phyloP scores from a whole-genome alignment of 2,329 filamentous ascomycete genomes.

The Fusarium sp. region DNA sequence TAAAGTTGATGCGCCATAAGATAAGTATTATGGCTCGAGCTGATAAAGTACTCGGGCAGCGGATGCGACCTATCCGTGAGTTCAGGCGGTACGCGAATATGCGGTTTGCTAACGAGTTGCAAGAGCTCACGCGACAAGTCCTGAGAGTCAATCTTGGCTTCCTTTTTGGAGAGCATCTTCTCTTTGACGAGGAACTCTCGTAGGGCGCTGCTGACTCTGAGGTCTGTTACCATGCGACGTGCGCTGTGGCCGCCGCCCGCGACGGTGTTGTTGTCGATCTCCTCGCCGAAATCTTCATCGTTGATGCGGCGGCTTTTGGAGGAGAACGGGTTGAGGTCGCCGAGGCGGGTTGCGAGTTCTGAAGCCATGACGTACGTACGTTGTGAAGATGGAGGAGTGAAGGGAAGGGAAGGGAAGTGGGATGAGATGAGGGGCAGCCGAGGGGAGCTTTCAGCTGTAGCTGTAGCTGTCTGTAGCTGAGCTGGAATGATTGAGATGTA shows the following conservation, averaged over 20 bases:
- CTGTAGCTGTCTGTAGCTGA: not conserved
- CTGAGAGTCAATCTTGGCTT: constrained; percentile 55
- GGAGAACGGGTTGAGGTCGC: constrained; percentile 45
- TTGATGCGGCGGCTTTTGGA: constrained; percentile 39
- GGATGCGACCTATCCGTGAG: constrained; percentile 67
- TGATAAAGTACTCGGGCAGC: constrained; percentile 76
- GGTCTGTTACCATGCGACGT: constrained; percentile 59
- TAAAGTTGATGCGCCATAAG: constrained; percentile 75
- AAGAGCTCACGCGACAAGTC: constrained; percentile 57
- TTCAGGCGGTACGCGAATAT: constrained; percentile 64
- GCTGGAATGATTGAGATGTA: not conserved
- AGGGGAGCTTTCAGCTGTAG: constrained; percentile 4
- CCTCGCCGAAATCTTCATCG: constrained; percentile 48
- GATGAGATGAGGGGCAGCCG: constrained; percentile 31
- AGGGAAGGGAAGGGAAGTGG: constrained; percentile 24
- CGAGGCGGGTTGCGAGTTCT: constrained; percentile 44
- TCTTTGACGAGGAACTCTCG: constrained; percentile 64
- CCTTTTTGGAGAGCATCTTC: constrained; percentile 57
- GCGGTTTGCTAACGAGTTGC: constrained; percentile 63
- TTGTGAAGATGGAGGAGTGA: not conserved
- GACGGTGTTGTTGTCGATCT: constrained; percentile 52
- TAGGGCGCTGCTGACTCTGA: constrained; percentile 68
- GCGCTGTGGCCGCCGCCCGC: constrained; percentile 68
- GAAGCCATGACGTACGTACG: constrained; percentile 30
- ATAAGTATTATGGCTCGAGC: constrained; percentile 79